A percentile compares a stretch with the other conserved stretches of the same genome.
These are phyloP conservation scores for Sphaerulina populicola DNA, from an alignment of 2,329 filamentous ascomycete genomes.

Conservation along the genomic window DNA sequence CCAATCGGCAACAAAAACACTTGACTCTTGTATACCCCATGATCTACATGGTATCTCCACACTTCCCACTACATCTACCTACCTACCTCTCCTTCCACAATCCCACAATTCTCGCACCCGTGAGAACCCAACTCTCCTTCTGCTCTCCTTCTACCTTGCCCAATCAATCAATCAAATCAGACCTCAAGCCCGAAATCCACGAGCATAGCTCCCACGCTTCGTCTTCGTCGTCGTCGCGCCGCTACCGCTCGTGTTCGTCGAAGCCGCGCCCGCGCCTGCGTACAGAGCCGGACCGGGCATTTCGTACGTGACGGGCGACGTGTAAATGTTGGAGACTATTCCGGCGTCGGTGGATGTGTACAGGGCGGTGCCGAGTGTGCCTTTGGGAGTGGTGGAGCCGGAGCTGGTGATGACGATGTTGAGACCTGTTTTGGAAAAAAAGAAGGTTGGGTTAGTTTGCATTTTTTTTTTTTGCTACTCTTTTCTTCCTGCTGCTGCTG, in stretches of 20 bases:
- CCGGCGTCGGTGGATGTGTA: constrained; percentile 53
- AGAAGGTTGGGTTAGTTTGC: too few relatives aligned
- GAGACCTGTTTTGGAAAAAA: constrained; percentile 36
- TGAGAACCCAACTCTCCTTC: too few relatives aligned
- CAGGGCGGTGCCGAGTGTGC: constrained; percentile 46
- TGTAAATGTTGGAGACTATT: constrained; percentile 54
- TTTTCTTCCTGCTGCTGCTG: too few relatives aligned
- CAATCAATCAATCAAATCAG: too few relatives aligned
- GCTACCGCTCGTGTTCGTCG: constrained; percentile 4
- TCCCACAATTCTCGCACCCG: too few relatives aligned
- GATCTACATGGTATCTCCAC: too few relatives aligned
- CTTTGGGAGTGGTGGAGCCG: constrained; percentile 41
- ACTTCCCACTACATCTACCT: too few relatives aligned
- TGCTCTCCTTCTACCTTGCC: too few relatives aligned
- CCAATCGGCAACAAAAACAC: too few relatives aligned
- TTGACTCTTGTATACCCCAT: too few relatives aligned
- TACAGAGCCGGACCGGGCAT: constrained; percentile 44
- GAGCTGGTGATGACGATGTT: constrained; percentile 53
- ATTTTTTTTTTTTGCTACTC: not conserved
- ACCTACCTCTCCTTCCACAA: too few relatives aligned
- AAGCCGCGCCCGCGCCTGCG: not conserved
- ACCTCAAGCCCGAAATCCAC: constrained; percentile 4
- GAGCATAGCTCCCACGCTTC: constrained; percentile 1
- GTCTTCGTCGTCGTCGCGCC: too few relatives aligned
- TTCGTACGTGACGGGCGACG: constrained; percentile 38